phyloP scores from a whole-genome alignment of 305 asterid species.

The Fraxinus sp. region DNA sequence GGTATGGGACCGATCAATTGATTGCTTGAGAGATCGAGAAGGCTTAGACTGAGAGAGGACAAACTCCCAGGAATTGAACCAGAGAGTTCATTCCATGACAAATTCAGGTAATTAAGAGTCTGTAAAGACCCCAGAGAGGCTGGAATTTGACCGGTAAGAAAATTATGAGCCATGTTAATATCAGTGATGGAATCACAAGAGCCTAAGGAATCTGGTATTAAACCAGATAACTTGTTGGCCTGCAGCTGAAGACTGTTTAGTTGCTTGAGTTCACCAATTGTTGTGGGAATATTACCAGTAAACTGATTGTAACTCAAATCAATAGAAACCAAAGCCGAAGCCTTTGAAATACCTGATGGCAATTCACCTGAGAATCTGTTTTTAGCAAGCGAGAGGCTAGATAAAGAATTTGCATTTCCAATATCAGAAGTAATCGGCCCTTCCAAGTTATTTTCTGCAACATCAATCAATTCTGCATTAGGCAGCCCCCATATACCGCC shows the following conservation, averaged over 20 bases:
- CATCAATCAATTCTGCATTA: conserved; percentile 45
- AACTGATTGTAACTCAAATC: conserved; percentile 60
- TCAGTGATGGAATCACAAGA: conserved; percentile 59
- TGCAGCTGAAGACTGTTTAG: conserved; percentile 50
- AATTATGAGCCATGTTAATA: conserved; percentile 60
- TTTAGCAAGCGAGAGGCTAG: conserved; percentile 43
- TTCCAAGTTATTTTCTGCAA: conserved; percentile 51
- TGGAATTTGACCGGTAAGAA: conserved; percentile 64
- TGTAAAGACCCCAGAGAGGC: conserved; percentile 53
- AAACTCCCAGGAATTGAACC: conserved; percentile 69
- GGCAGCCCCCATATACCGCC: conserved; percentile 80
- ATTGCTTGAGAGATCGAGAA: conserved; percentile 75
- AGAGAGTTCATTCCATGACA: conserved; percentile 65
- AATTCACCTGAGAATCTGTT: conserved; percentile 63
- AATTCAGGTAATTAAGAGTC: conserved; percentile 61
- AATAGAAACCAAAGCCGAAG: conserved; percentile 42
- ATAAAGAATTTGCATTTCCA: conserved; percentile 53
- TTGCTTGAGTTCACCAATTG: conserved; percentile 56
- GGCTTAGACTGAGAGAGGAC: conserved; percentile 59
- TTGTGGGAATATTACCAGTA: conserved; percentile 56
- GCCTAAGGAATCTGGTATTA: conserved; percentile 67
- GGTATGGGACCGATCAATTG: conserved; percentile 71
- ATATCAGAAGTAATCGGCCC: conserved; percentile 64
- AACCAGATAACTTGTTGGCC: conserved; percentile 59
- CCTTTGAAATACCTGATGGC: conserved; percentile 53